Base-by-base conservation (phyloP, 768 basidiomycete genomes). In the Suillus paluster region DNA sequence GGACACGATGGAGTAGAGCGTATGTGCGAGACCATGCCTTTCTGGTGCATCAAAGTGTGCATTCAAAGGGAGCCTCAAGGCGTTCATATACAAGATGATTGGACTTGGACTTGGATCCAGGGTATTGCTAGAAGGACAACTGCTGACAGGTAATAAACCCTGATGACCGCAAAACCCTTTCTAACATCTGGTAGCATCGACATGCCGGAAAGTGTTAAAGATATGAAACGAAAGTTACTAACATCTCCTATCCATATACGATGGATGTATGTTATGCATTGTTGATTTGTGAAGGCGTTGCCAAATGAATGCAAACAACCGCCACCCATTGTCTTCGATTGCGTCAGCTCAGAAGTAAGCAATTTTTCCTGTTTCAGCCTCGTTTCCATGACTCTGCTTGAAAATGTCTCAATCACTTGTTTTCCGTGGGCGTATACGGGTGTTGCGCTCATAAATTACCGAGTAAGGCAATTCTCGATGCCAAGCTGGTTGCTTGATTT, bases 1-100 rank as follows among this genome's bases (percentile, higher is more conserved):
- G 17, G n/a, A 30, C 49, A 5, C 2, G 17, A 55, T 38, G 25
- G 8, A 44, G 5, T 21, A 27, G 56, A 41, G 77, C 86, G 67
- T 72, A 94, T 92, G 93, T 33, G 95, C 88, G 58, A 97, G 78
- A 1, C 92, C 91, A 71, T 93, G 93, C 65, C 75, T 82, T 71
- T 93, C 92, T 1, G 95, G 95, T 8, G 76, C 67, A 59, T 86
- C 80, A 66, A 84, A 94, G 36, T 87, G 79, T 0, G 88, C 84
- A 62, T 80, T 83, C 59, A 83, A 78, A 6, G 95, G 94, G 25
- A 88, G 65, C 61, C 76, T 84, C 50, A 94, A 52, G 15, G 81
- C 81, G 68, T 97, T 87, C 64, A 93, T 75, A 73, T 89, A 97
- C 45, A 88, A 57, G 61, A 61, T 41, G 53, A 59, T 48, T 58